Conservation (phyloP, 495 filamentous ascomycete species). For the Penicillium crystallinum region DNA sequence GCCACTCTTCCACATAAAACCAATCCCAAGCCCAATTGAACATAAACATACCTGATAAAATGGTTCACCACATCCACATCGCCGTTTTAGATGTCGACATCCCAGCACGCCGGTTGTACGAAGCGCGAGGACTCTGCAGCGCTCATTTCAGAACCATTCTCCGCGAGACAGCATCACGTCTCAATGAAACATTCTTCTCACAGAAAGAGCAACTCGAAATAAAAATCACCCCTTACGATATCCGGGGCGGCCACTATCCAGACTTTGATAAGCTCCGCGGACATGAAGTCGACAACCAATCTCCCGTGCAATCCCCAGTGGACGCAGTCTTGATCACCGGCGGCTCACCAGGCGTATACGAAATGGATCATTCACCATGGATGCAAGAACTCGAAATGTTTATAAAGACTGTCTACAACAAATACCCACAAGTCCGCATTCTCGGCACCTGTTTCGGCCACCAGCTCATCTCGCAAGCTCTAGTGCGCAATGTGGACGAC, state of each 20-base stretch:
- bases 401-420: conserved; percentile 25
- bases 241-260: conserved; percentile 28
- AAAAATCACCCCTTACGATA: conserved; percentile 28
- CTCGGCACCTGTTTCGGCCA: conserved; percentile 41
- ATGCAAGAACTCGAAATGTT: conserved; percentile 25
- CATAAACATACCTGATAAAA: too few relatives aligned
- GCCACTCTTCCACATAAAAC: too few relatives aligned
- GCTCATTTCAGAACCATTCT: conserved; percentile 31
- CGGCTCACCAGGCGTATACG: conserved; percentile 26
- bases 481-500: conserved; percentile 20
- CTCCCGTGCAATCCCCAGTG: conserved; percentile 17
- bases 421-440: conserved; percentile 34
- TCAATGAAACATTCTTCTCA: conserved; percentile 16
- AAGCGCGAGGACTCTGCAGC: conserved; percentile 30
- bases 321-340: conserved; percentile 33
- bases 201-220: conserved; percentile 18
- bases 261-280: conserved; percentile 22
- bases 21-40: too few relatives aligned
- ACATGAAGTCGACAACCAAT: not conserved
- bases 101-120: conserved; percentile 26
- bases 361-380: conserved; percentile 27
- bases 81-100: conserved; percentile 34
- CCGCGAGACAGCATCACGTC: conserved; percentile 21
- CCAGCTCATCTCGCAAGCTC: conserved; percentile 35
- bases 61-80: conserved; percentile 28